These are phyloP conservation scores for Bruguiera gymnorhiza DNA, from an alignment of 345 rosid species.

Conservation along the genomic window DNA sequence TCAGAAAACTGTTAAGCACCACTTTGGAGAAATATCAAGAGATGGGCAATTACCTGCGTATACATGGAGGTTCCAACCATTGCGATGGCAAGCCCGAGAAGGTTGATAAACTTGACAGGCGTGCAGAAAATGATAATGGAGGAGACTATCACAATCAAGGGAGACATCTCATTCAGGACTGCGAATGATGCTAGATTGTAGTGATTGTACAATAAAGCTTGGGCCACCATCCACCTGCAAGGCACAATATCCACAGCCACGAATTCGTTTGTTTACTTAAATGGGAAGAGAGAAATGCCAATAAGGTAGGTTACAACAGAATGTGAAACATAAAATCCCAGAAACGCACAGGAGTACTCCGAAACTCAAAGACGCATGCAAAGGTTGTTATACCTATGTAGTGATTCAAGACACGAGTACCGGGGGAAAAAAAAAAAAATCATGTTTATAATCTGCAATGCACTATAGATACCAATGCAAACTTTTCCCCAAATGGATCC, in stretches of 20 bases:
- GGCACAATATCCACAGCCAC: neutral
- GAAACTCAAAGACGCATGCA: too few species aligned
- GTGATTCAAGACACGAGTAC: too few species aligned
- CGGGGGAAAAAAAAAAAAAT: too few species aligned
- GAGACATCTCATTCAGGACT: conserved; percentile 90
- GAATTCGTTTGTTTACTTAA: too few species aligned
- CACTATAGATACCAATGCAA: too few species aligned
- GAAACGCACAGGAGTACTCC: too few species aligned
- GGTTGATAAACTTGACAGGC: conserved; percentile 85
- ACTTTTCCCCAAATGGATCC: too few species aligned
- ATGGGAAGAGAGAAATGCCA: too few species aligned
- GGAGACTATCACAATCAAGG: conserved; percentile 94
- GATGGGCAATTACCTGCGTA: conserved; percentile 62
- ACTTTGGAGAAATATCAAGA: neutral
- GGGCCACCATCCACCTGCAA: conserved; percentile 89
- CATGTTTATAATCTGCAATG: too few species aligned
- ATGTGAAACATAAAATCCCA: too few species aligned
- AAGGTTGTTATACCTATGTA: too few species aligned
- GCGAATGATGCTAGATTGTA: conserved; percentile 98
- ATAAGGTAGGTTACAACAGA: too few species aligned
- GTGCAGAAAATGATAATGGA: conserved; percentile 97
- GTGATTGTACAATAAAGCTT: conserved; percentile 94
- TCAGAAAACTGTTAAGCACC: neutral
- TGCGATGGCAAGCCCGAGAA: conserved; percentile 98
- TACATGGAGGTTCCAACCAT: conserved; percentile 94